Evolutionary conservation across 345 rosid genomes (phyloP).

Genomic region (Brassica cretica): DNA sequence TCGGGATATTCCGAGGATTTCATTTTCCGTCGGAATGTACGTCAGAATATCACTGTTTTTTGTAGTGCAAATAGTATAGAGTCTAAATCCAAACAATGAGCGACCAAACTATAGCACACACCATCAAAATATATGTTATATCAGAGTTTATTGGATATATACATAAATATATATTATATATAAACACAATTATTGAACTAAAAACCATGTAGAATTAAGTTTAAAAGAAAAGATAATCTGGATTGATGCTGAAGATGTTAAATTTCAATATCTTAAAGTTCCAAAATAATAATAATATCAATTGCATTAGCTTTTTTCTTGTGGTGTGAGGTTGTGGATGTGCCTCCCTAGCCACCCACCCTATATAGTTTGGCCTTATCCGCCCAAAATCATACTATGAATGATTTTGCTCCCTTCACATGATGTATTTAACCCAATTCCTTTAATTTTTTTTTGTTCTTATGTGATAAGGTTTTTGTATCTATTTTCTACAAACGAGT

Average conservation of each 20-base stretch:
- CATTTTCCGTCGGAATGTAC: too few relatives aligned
- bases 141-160: background rate
- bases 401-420: slow-evolving; percentile 31
- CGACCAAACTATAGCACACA: background rate
- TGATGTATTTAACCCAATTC: slow-evolving; percentile 5
- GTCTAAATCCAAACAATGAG: background rate
- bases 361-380: slow-evolving; percentile 31
- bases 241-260: background rate
- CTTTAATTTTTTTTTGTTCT: background rate
- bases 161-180: background rate
- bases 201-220: background rate
- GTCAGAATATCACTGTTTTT: too few relatives aligned
- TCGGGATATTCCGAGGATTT: too few relatives aligned
- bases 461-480: background rate
- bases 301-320: background rate
- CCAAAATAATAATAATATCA: background rate
- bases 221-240: background rate
- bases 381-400: slow-evolving; percentile 16
- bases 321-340: slow-evolving; percentile 24
- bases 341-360: slow-evolving; percentile 37
- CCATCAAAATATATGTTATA: background rate
- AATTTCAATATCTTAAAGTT: background rate
- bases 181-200: background rate
- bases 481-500: background rate
- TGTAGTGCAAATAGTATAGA: background rate